Evolutionary conservation across 257 asterid genomes (phyloP).

Genomic region (Parsonsia alboflavescens): DNA sequence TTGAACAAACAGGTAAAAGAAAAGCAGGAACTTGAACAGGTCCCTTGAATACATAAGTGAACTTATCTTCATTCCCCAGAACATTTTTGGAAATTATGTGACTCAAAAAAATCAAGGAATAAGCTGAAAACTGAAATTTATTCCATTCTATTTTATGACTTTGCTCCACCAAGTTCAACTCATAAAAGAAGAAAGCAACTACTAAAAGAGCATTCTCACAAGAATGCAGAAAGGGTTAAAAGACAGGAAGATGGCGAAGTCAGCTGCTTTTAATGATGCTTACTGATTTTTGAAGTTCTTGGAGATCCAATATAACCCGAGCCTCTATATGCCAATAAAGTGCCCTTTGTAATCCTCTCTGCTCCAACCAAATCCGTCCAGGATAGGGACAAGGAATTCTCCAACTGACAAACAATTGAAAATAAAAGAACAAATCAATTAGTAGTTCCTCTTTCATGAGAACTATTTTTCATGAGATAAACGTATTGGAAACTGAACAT

Average conservation of each 20-base stretch:
- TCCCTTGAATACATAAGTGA: not conserved
- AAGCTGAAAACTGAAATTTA: not conserved
- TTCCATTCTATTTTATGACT: not conserved
- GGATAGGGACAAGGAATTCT: constrained; percentile 89
- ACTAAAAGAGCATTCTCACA: not conserved
- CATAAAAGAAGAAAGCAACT: not conserved
- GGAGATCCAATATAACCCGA: constrained; percentile 92
- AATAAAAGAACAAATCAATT: not conserved
- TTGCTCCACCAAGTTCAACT: not conserved
- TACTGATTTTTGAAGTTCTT: constrained; percentile 62
- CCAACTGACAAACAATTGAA: constrained; percentile 40
- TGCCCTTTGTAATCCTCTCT: constrained; percentile 90
- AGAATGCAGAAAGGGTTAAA: not conserved
- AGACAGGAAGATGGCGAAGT: not conserved
- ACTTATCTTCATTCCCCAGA: not conserved
- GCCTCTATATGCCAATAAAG: constrained; percentile 97
- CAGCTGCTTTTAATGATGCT: constrained; percentile 19
- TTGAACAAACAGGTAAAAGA: not conserved
- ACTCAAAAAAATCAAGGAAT: not conserved
- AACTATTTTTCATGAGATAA: not conserved
- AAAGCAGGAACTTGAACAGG: not conserved
- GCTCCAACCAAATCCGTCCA: constrained; percentile 97
- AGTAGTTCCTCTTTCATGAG: not conserved
- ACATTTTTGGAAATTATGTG: not conserved
- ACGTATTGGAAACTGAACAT: not conserved